Evolutionary conservation across 2,329 filamentous ascomycete species (phyloP).

Genomic region (Sphaceloma murrayae): DNA sequence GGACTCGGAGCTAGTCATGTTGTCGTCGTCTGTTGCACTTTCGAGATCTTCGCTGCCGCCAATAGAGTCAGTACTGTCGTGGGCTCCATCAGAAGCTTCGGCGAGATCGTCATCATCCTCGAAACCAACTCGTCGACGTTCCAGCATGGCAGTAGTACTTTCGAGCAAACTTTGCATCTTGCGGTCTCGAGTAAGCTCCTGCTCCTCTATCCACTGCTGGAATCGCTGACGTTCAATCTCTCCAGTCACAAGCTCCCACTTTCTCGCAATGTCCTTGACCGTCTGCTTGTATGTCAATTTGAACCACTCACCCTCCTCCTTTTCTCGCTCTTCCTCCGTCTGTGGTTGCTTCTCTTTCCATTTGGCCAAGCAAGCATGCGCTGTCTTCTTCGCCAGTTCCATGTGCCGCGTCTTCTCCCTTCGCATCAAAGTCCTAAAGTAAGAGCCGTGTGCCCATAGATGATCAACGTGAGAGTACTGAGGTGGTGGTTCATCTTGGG

Average conservation of each 20-base stretch:
- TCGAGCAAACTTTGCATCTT: conserved; percentile 66
- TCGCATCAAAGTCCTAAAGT: conserved; percentile 71
- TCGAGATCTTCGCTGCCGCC: too few relatives aligned
- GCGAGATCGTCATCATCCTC: conserved; percentile 30
- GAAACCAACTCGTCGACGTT: conserved; percentile 42
- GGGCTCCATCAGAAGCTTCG: conserved; percentile 22
- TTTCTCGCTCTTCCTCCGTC: conserved; percentile 68
- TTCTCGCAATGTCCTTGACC: conserved; percentile 51
- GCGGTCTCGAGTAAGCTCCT: conserved; percentile 47
- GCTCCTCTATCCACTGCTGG: conserved; percentile 51
- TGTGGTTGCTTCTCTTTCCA: conserved; percentile 67
- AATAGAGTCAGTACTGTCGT: conserved; percentile 28
- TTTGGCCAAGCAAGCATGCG: conserved; percentile 66
- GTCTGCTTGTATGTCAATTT: conserved; percentile 63
- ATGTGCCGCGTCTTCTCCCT: conserved; percentile 71
- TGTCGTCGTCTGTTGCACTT: conserved; percentile 39
- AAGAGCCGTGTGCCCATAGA: conserved; percentile 64
- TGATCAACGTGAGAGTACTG: conserved; percentile 88
- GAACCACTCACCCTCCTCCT: conserved; percentile 59
- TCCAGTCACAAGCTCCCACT: conserved; percentile 49
- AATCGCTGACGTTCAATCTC: conserved; percentile 50
- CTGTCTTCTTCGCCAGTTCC: conserved; percentile 66
- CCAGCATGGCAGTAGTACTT: conserved; percentile 58
- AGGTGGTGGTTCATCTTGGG: conserved; percentile 55
- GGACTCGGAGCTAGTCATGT: conserved; percentile 54